These are phyloP conservation scores for Periconia macrospinosa DNA, from an alignment of 2,329 filamentous ascomycete genomes.

Conservation along the genomic window DNA sequence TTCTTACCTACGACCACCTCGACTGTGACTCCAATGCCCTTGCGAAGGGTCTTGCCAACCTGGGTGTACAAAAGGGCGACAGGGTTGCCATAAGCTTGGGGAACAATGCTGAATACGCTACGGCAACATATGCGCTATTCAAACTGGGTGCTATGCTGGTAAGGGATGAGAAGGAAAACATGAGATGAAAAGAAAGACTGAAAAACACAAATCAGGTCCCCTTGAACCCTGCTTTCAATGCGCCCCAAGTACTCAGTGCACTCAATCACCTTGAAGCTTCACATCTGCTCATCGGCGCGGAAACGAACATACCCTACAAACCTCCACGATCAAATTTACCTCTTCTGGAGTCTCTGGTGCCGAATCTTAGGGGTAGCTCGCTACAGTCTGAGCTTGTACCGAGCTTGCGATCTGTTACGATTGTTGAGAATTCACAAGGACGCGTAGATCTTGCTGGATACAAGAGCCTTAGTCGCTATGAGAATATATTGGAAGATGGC, in stretches of 20 bases:
- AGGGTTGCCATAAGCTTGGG: conserved; percentile 84
- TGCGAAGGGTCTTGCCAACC: conserved; percentile 67
- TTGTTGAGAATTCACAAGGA: conserved; percentile 75
- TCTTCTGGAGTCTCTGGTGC: conserved; percentile 58
- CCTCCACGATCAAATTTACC: conserved; percentile 61
- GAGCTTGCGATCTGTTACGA: conserved; percentile 68
- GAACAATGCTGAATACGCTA: conserved; percentile 81
- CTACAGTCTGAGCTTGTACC: conserved; percentile 64
- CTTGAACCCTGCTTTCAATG: conserved; percentile 87
- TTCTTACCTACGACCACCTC: conserved; percentile 73
- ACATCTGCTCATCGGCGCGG: conserved; percentile 80
- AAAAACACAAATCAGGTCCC: conserved; percentile 63
- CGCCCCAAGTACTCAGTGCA: conserved; percentile 74
- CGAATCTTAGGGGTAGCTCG: conserved; percentile 47
- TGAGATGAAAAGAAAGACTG: neutral
- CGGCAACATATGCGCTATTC: conserved; percentile 81
- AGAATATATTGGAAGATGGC: conserved; percentile 49
- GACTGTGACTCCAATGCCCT: conserved; percentile 76
- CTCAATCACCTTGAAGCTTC: conserved; percentile 73
- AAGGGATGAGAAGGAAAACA: conserved; percentile 13
- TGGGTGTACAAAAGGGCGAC: conserved; percentile 79
- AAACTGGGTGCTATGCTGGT: conserved; percentile 91
- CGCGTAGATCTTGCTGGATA: conserved; percentile 50
- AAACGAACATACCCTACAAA: conserved; percentile 77
- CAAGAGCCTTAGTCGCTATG: conserved; percentile 46